Conservation (phyloP, 2,329 filamentous ascomycete genomes). For the Periconia digitata region DNA sequence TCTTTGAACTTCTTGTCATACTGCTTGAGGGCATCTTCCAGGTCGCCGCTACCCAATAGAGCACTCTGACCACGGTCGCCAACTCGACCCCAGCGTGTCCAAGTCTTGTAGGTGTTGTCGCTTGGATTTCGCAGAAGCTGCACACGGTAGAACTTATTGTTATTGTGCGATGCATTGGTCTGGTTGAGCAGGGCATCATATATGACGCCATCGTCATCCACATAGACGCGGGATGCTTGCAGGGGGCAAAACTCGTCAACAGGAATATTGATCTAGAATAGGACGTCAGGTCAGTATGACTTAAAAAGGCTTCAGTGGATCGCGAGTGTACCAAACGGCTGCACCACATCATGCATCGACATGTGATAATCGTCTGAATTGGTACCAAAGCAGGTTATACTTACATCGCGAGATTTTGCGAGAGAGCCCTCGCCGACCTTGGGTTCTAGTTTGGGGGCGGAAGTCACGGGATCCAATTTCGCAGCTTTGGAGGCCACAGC, state of each 20-base stretch:
- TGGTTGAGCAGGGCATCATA: constrained; percentile 81
- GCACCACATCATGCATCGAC: no score
- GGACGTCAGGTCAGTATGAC: no score
- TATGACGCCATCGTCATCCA: constrained; percentile 67
- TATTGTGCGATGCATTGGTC: constrained; percentile 70
- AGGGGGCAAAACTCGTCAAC: constrained; percentile 50
- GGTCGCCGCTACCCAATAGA: constrained; percentile 41
- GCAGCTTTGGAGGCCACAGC: constrained; percentile 14
- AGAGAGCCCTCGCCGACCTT: constrained; percentile 51
- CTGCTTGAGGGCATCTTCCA: constrained; percentile 44
- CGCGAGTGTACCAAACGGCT: no score
- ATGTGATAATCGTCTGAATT: no score
- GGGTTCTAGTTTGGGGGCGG: constrained; percentile 20
- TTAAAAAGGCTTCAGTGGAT: no score
- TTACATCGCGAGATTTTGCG: constrained; percentile 44
- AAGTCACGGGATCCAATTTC: constrained; percentile 15
- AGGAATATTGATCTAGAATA: constrained; percentile 49
- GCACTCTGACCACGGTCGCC: constrained; percentile 54
- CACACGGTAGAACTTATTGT: constrained; percentile 81
- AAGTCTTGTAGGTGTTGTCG: constrained; percentile 56
- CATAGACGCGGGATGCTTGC: constrained; percentile 57
- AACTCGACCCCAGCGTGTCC: constrained; percentile 82
- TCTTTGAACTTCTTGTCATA: constrained; percentile 61
- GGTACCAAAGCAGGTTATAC: no score
- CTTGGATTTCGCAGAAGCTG: constrained; percentile 36